Percentiles rank a stretch among this genome's conserved stretches.
Conservation (phyloP, 768 basidiomycete species). For the Suillus clintonianus region DNA sequence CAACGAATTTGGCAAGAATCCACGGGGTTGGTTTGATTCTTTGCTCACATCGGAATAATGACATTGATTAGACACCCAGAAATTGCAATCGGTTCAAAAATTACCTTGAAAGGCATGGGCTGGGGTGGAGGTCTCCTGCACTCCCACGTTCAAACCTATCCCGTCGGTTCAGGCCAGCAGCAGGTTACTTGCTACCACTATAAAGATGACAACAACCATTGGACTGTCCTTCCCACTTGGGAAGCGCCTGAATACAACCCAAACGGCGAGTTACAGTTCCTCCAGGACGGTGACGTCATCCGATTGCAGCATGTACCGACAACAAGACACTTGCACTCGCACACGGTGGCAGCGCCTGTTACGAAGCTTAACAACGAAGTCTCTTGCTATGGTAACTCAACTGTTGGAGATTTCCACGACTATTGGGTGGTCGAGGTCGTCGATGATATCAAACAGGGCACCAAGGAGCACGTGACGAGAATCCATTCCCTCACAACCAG, state of each 20-base stretch:
- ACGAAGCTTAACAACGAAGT: conserved; percentile 91
- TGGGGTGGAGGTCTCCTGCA: conserved; percentile 97
- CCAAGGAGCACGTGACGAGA: conserved; percentile 53
- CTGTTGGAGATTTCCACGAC: conserved; percentile 86
- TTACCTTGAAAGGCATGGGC: conserved; percentile 96
- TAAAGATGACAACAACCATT: conserved; percentile 98
- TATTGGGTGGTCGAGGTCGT: conserved; percentile 94
- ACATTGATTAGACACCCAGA: conserved; percentile 45
- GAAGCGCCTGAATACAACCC: conserved; percentile 66
- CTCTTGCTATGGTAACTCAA: conserved; percentile 89
- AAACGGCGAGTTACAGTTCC: conserved; percentile 64
- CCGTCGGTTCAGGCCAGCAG: conserved; percentile 89
- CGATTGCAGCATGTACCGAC: conserved; percentile 84
- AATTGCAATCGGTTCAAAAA: conserved; percentile 83
- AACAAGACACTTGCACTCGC: conserved; percentile 90
- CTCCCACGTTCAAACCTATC: conserved; percentile 95
- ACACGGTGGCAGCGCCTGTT: conserved; percentile 83
- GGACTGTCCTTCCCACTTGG: conserved; percentile 82
- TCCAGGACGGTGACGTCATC: conserved; percentile 75
- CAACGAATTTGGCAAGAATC: conserved; percentile 91
- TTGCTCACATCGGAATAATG: not conserved
- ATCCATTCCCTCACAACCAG: conserved; percentile 93
- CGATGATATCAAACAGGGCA: conserved; percentile 78
- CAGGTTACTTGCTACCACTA: conserved; percentile 99
- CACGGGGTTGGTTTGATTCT: conserved; percentile 59